phyloP scores from a whole-genome alignment of 805 yeast species.

The Teunomyces gatunensis region DNA sequence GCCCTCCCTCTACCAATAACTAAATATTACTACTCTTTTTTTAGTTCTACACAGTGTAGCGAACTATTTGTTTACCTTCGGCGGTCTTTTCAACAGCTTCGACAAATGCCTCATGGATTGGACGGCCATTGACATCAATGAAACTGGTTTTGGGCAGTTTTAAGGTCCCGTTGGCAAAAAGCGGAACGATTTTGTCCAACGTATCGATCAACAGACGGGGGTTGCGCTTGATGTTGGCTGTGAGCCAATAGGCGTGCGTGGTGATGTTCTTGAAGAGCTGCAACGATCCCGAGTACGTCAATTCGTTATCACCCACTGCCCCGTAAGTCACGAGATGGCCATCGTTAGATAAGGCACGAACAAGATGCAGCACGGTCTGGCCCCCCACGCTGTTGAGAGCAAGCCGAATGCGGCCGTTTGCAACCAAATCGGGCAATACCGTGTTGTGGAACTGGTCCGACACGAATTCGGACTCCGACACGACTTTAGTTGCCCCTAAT shows the following conservation, averaged over 20 bases:
- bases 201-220: slow-evolving; percentile 60
- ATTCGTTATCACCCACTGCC: slow-evolving; percentile 13
- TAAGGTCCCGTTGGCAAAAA: slow-evolving; percentile 59
- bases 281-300: slow-evolving; percentile 17
- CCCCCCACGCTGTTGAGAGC: slow-evolving; percentile 36
- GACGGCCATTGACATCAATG: neutral
- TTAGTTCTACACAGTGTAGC: neutral
- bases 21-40: neutral
- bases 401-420: slow-evolving; percentile 23
- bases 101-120: neutral
- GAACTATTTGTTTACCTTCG: neutral
- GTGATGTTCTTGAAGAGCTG: slow-evolving; percentile 32
- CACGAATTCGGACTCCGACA: slow-evolving; percentile 26
- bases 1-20: slow-evolving; percentile 16
- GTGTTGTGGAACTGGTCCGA: slow-evolving; percentile 13
- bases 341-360: slow-evolving; percentile 22
- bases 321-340: slow-evolving; percentile 33
- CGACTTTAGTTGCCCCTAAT: slow-evolving; percentile 32
- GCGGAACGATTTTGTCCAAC: slow-evolving; percentile 51
- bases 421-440: slow-evolving; percentile 14
- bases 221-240: slow-evolving; percentile 26
- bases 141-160: slow-evolving; percentile 7
- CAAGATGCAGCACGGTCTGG: slow-evolving; percentile 17
- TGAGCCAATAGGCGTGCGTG: slow-evolving; percentile 31
- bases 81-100: neutral